Evolutionary conservation across 1,284 basidiomycete species (phyloP).

Genomic region (Malassezia furfur): DNA sequence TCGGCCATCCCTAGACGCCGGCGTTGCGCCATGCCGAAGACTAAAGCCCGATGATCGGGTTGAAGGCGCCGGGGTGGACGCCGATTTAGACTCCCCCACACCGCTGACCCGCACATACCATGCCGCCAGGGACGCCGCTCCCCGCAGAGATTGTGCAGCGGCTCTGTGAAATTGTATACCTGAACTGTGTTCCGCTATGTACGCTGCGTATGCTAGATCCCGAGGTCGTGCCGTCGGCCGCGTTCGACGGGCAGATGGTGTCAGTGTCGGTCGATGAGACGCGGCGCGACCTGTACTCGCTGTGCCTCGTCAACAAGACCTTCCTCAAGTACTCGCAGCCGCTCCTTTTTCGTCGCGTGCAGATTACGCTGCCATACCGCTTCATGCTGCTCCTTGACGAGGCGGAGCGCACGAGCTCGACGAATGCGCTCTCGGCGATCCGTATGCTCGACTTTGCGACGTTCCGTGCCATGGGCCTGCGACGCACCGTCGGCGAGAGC

Average conservation of each 20-base stretch:
- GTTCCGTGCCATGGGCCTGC: conserved; percentile 87
- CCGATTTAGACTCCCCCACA: neutral
- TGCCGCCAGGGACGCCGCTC: conserved; percentile 1
- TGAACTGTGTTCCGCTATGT: conserved; percentile 36
- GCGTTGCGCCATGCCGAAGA: neutral
- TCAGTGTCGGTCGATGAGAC: conserved; percentile 34
- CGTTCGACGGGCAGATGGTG: conserved; percentile 33
- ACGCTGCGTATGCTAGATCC: conserved; percentile 41
- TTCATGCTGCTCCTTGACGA: conserved; percentile 32
- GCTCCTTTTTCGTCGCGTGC: conserved; percentile 39
- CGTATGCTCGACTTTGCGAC: conserved; percentile 61
- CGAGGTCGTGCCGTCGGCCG: conserved; percentile 36
- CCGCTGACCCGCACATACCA: too few species aligned
- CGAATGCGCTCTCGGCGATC: conserved; percentile 16
- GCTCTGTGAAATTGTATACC: conserved; percentile 33
- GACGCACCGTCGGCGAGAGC: conserved; percentile 80
- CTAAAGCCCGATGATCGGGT: neutral
- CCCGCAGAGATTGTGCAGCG: conserved; percentile 36
- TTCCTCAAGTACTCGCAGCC: conserved; percentile 40
- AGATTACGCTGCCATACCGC: conserved; percentile 41
- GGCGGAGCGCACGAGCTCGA: neutral
- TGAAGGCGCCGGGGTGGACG: neutral
- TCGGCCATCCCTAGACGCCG: neutral
- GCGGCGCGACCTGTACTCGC: conserved; percentile 32
- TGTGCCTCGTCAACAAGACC: conserved; percentile 40